Conservation (phyloP, 78 protist species). For the Mastigamoeba balamuthi region DNA sequence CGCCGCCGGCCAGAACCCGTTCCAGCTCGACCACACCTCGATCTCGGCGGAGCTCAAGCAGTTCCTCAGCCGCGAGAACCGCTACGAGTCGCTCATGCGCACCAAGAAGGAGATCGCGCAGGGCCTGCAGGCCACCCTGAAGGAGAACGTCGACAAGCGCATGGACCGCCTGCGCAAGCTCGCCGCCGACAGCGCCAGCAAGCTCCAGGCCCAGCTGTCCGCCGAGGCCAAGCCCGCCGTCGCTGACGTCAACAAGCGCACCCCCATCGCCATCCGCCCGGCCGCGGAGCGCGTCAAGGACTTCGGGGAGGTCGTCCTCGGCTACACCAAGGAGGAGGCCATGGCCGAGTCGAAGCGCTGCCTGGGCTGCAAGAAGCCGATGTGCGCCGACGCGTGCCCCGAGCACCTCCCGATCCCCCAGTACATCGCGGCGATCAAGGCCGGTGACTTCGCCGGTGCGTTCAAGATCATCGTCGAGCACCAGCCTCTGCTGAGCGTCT, state of each 20-base stretch:
- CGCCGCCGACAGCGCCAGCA: neutral
- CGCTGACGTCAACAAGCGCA: neutral
- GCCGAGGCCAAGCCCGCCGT: neutral
- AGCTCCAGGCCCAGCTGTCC: neutral
- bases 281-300: neutral
- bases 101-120: neutral
- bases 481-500: neutral
- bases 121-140: neutral
- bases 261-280: neutral
- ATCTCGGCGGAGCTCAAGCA: neutral
- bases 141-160: neutral
- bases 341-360: neutral
- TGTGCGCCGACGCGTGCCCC: neutral
- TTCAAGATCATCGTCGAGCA: neutral
- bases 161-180: neutral
- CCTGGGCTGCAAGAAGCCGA: neutral
- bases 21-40: slow-evolving; percentile 40
- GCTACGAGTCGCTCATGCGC: neutral
- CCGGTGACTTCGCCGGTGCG: neutral
- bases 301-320: neutral
- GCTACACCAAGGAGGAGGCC: neutral
- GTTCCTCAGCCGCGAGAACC: slow-evolving; percentile 10
- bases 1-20: slow-evolving; percentile 32
- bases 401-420: neutral
- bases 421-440: neutral